Percentiles rank a stretch among this genome's conserved stretches.
phyloP scores from a whole-genome alignment of 2,329 filamentous ascomycete species.

The Phialophora expanda region DNA sequence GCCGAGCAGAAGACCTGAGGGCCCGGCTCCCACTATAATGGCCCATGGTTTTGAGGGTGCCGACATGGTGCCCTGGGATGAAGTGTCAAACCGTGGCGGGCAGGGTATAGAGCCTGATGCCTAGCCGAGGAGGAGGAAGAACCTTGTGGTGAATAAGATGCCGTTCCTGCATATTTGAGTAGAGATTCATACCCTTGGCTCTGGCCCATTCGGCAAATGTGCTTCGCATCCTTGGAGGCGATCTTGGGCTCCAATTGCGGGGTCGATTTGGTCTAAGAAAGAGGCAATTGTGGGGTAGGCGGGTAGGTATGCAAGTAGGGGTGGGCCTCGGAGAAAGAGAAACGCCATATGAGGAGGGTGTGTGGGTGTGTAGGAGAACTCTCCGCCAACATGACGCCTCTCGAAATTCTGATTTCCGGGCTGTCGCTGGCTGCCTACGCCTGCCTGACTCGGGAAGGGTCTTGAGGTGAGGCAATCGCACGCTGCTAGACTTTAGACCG shows the following conservation, averaged over 20 bases:
- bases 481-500: no score
- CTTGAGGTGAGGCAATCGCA: background rate
- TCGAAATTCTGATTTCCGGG: no score
- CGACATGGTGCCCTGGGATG: conserved; percentile 1
- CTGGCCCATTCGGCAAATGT: background rate
- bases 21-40: conserved; percentile 45
- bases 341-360: no score
- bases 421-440: no score
- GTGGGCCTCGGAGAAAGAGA: background rate
- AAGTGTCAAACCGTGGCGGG: background rate
- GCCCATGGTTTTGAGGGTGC: conserved; percentile 25
- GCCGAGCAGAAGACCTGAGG: conserved; percentile 43
- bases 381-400: no score
- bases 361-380: no score
- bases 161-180: background rate
- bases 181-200: background rate
- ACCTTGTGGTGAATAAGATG: background rate
- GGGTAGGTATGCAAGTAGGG: background rate
- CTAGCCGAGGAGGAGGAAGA: background rate
- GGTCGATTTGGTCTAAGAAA: background rate
- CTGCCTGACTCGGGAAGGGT: background rate
- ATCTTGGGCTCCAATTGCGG: background rate
- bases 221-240: background rate
- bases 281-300: conserved; percentile 1
- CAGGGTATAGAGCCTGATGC: background rate